Conservation (phyloP, 2,329 filamentous ascomycete genomes). For the Metarhizium robertsii region DNA sequence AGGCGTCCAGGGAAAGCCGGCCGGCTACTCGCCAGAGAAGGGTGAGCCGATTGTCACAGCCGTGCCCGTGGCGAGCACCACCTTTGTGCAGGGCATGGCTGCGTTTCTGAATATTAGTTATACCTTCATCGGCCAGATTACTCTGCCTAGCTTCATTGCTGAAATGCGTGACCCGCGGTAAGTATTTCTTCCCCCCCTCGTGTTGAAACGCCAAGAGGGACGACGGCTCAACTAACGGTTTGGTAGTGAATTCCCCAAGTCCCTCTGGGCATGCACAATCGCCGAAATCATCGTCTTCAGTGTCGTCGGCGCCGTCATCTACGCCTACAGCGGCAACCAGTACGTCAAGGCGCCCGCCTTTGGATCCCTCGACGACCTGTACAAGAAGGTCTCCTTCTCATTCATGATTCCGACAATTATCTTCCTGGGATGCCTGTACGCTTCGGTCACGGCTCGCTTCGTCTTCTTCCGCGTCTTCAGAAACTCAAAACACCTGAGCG, state of each 20-base stretch:
- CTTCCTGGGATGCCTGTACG: conserved; percentile 85
- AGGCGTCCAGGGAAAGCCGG: conserved; percentile 65
- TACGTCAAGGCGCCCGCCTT: conserved; percentile 87
- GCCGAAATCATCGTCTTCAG: conserved; percentile 81
- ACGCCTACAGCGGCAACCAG: conserved; percentile 80
- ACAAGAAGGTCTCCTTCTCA: conserved; percentile 82
- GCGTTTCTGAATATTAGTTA: conserved; percentile 95
- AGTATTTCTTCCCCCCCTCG: conserved; percentile 1
- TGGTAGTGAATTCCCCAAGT: conserved; percentile 79
- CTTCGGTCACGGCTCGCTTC: conserved; percentile 82
- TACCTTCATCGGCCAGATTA: conserved; percentile 94
- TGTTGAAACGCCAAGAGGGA: not conserved
- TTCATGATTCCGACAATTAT: conserved; percentile 96
- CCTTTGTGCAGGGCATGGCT: conserved; percentile 73
- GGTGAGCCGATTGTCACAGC: conserved; percentile 62
- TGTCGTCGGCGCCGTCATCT: conserved; percentile 70
- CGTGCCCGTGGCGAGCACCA: conserved; percentile 59
- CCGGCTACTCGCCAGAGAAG: conserved; percentile 46
- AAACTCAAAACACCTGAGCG: conserved; percentile 67
- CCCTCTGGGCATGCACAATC: conserved; percentile 83
- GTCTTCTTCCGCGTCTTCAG: conserved; percentile 86
- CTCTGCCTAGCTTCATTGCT: conserved; percentile 86
- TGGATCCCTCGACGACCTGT: conserved; percentile 67
- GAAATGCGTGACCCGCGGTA: conserved; percentile 67
- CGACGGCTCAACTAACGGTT: conserved; percentile 16